These are phyloP conservation scores for Spergularia azorica DNA, from an alignment of 179 eudicot species.

Conservation along the genomic window DNA sequence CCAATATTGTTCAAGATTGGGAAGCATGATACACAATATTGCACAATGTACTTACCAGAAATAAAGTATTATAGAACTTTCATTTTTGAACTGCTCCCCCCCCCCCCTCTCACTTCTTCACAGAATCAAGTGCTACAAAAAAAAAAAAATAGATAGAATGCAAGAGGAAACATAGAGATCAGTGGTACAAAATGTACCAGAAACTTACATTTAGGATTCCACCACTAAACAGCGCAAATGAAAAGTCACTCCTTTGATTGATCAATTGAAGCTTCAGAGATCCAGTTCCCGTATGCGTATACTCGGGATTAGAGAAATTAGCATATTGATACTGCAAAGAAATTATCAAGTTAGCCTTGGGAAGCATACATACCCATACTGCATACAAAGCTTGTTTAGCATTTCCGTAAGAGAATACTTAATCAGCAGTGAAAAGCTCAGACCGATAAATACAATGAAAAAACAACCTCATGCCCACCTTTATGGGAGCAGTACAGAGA, in stretches of 20 bases:
- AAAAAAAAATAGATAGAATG: neutral
- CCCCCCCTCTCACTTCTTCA: neutral
- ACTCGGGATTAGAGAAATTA: slow-evolving; percentile 54
- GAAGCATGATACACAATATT: neutral
- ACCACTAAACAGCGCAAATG: slow-evolving; percentile 67
- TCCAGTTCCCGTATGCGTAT: slow-evolving; percentile 54
- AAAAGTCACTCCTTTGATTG: slow-evolving; percentile 75
- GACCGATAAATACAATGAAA: neutral
- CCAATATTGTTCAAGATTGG: too few species aligned
- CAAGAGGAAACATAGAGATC: neutral
- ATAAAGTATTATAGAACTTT: neutral
- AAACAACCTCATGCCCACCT: slow-evolving; percentile 39
- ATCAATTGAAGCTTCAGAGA: slow-evolving; percentile 61
- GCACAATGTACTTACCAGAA: neutral
- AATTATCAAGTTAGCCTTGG: neutral
- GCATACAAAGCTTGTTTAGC: too few species aligned
- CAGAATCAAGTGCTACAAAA: neutral
- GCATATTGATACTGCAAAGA: slow-evolving; percentile 70
- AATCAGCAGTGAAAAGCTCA: too few species aligned
- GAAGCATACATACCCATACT: too few species aligned
- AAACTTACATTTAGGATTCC: slow-evolving; percentile 48
- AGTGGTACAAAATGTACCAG: neutral
- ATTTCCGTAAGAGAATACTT: too few species aligned
- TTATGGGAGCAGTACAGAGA: slow-evolving; percentile 67
- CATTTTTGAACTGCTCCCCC: too few species aligned